phyloP scores from a whole-genome alignment of 345 rosid species.

The Arabis alpina region DNA sequence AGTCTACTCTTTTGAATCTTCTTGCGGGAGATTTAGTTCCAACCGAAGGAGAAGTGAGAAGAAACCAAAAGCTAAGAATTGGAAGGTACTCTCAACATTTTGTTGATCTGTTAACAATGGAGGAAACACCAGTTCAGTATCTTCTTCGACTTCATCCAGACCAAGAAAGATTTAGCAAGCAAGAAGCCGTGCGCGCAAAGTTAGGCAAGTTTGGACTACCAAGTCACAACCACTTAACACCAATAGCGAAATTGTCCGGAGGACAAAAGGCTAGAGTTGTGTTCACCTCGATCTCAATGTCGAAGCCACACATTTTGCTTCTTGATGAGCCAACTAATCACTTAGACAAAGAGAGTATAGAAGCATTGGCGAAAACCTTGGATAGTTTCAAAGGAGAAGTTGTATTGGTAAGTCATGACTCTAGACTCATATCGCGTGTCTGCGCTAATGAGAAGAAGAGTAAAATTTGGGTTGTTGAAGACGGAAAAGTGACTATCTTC shows the following conservation, averaged over 20 bases:
- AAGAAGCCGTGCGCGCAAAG: constrained; percentile 93
- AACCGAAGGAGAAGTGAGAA: constrained; percentile 75
- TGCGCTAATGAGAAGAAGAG: constrained; percentile 88
- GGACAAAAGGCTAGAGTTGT: constrained; percentile 95
- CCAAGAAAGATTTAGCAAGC: constrained; percentile 93
- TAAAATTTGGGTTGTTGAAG: constrained; percentile 88
- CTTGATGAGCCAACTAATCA: constrained; percentile 96
- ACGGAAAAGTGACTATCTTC: constrained; percentile 67
- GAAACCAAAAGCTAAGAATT: constrained; percentile 89
- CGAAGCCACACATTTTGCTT: constrained; percentile 89
- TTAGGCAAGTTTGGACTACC: constrained; percentile 94
- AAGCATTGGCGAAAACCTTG: constrained; percentile 86
- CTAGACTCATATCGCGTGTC: constrained; percentile 83
- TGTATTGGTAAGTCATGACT: constrained; percentile 92
- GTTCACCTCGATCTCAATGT: constrained; percentile 93
- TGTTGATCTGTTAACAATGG: constrained; percentile 89
- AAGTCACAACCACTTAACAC: constrained; percentile 86
- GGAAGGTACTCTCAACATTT: constrained; percentile 98
- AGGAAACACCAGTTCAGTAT: constrained; percentile 89
- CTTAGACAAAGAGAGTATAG: constrained; percentile 94
- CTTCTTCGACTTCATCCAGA: constrained; percentile 96
- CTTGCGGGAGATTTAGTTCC: constrained; percentile 91
- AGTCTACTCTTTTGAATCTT: constrained; percentile 87
- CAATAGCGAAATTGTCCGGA: constrained; percentile 88
- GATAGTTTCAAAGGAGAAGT: constrained; percentile 92